Evolutionary conservation across 352 stramenopile species (phyloP).

Genomic region (Blastocystis sp.): DNA sequence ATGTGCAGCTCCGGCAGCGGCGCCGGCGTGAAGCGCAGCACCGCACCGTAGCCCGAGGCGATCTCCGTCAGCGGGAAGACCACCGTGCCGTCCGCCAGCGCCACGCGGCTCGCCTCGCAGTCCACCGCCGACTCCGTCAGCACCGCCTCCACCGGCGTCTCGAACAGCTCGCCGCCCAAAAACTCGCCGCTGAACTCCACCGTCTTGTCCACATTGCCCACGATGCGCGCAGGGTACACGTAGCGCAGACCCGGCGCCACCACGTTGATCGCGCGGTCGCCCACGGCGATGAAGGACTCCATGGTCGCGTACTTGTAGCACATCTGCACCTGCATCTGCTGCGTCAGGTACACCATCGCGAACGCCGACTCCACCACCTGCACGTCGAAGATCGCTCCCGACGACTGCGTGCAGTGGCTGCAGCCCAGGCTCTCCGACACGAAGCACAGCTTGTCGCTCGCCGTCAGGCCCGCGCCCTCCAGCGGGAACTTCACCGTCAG

Average conservation of each 20-base stretch:
- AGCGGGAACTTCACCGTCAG: slow-evolving; percentile 37
- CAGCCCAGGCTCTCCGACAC: background rate
- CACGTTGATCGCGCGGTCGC: slow-evolving; percentile 4
- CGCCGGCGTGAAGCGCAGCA: background rate
- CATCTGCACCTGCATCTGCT: slow-evolving; percentile 24
- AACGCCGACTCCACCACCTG: slow-evolving; percentile 13
- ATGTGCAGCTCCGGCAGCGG: slow-evolving; percentile 23
- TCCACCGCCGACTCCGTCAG: slow-evolving; percentile 28
- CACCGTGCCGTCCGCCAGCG: slow-evolving; percentile 21
- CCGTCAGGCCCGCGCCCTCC: slow-evolving; percentile 51
- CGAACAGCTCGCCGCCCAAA: slow-evolving; percentile 47
- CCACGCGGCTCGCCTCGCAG: slow-evolving; percentile 15
- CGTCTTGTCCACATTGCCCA: slow-evolving; percentile 59
- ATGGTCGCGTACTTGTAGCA: slow-evolving; percentile 50
- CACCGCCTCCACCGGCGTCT: slow-evolving; percentile 22
- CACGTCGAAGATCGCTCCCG: background rate
- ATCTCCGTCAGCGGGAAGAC: slow-evolving; percentile 8
- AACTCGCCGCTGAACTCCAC: slow-evolving; percentile 41
- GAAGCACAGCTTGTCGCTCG: slow-evolving; percentile 40
- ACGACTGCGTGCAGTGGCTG: background rate
- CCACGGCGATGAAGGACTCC: slow-evolving; percentile 20
- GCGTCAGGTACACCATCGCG: slow-evolving; percentile 23
- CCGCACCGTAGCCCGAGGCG: background rate
- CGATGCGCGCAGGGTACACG: slow-evolving; percentile 51
- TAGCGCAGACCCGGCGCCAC: slow-evolving; percentile 38